phyloP scores from a whole-genome alignment of 331 rosid genomes.

The Cucumis variabilis region DNA sequence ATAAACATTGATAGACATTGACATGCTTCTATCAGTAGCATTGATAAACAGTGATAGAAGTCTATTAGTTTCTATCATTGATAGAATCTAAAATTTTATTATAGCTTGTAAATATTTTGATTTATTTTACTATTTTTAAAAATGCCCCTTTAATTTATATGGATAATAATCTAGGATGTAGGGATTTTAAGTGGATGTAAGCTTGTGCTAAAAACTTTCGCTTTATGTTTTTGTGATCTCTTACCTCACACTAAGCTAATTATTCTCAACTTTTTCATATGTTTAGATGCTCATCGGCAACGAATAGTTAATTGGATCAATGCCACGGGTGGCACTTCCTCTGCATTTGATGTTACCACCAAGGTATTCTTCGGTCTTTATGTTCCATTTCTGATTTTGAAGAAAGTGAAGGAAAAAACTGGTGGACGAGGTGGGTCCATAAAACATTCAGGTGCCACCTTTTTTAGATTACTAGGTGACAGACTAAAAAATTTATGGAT shows the following conservation, averaged over 20 bases:
- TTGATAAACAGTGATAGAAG: no score
- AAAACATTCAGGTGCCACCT: background rate
- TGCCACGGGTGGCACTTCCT: constrained; percentile 77
- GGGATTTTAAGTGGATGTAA: background rate
- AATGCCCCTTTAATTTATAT: no score
- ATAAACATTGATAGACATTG: no score
- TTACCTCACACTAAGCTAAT: constrained; percentile 7
- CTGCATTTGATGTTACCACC: constrained; percentile 84
- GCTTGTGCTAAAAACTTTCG: background rate
- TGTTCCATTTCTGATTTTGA: background rate
- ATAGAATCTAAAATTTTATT: no score
- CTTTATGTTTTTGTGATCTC: background rate
- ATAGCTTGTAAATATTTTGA: no score
- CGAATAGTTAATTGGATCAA: constrained; percentile 83
- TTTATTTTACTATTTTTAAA: no score
- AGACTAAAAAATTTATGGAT: background rate
- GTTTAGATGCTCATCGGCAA: constrained; percentile 77
- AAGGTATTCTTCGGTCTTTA: constrained; percentile 55
- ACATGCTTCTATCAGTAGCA: no score
- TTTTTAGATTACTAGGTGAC: background rate
- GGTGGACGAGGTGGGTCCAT: background rate
- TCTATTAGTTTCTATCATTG: no score
- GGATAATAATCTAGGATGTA: background rate
- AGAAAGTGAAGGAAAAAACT: background rate
- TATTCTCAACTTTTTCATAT: constrained; percentile 35